Conservation (phyloP, 1,284 basidiomycete species). For the Ceratobasidium sp. region DNA sequence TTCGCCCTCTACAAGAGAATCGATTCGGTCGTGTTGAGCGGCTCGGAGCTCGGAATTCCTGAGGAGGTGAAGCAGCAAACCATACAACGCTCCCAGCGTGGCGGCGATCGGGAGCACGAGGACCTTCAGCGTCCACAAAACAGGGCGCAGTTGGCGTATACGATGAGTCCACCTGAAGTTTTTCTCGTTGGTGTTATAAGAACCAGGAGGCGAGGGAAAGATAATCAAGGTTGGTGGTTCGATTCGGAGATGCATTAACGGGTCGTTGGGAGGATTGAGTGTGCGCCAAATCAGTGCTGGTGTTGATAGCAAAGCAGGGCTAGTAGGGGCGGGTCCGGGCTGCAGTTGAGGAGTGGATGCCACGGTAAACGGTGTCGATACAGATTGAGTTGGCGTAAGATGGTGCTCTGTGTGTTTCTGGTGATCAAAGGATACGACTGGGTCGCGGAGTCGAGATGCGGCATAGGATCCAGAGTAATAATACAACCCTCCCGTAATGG, state of each 20-base stretch:
- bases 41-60: constrained; percentile 93
- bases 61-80: constrained; percentile 84
- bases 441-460: neutral
- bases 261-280: constrained; percentile 75
- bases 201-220: constrained; percentile 54
- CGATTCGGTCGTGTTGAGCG: constrained; percentile 69
- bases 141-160: constrained; percentile 47
- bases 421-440: neutral
- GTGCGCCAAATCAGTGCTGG: constrained; percentile 80
- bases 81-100: constrained; percentile 79
- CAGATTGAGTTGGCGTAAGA: constrained; percentile 32
- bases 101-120: constrained; percentile 84
- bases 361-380: constrained; percentile 7
- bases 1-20: constrained; percentile 49
- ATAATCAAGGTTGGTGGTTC: constrained; percentile 81
- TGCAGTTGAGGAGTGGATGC: constrained; percentile 13
- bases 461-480: constrained; percentile 57
- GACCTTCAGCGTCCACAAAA: constrained; percentile 80
- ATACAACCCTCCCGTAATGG: constrained; percentile 75
- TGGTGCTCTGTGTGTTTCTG: constrained; percentile 8
- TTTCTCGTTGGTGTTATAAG: neutral
- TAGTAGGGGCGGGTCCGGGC: neutral
- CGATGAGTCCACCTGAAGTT: constrained; percentile 17
- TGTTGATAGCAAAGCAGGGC: constrained; percentile 50
- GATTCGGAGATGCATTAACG: constrained; percentile 79